Conservation (phyloP, 129 eudicot genomes). For the Tagetes patula region DNA sequence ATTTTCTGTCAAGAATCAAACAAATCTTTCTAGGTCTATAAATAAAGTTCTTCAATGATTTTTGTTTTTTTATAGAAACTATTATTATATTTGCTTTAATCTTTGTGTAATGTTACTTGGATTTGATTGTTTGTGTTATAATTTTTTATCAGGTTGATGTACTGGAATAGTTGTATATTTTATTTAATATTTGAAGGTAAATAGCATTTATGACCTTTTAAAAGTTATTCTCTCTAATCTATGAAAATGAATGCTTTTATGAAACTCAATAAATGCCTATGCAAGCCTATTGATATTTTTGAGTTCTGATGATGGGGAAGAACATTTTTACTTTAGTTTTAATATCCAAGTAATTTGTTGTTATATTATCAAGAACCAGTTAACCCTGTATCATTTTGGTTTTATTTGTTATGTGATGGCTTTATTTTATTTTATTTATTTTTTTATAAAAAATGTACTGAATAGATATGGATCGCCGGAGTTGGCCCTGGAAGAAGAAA, state of each 20-base stretch:
- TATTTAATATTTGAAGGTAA: conserved; percentile 19
- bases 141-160: neutral
- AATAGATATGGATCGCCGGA: conserved; percentile 80
- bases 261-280: conserved; percentile 27
- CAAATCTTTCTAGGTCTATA: neutral
- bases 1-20: conserved; percentile 17
- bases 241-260: conserved; percentile 33
- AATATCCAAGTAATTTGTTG: neutral
- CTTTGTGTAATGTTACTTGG: conserved; percentile 7
- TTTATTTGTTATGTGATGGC: conserved; percentile 5
- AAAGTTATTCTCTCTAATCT: conserved; percentile 15
- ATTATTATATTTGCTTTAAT: neutral
- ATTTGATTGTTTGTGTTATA: conserved; percentile 17
- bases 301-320: conserved; percentile 5
- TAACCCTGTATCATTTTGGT: conserved; percentile 10
- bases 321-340: too few relatives aligned
- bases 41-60: conserved; percentile 1
- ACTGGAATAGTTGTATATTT: conserved; percentile 19
- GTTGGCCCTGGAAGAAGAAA: conserved; percentile 99
- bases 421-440: neutral
- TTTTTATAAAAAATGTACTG: neutral
- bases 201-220: conserved; percentile 3
- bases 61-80: neutral
- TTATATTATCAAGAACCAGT: neutral
- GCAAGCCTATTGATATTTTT: conserved; percentile 22